Percentiles rank a stretch among this genome's conserved stretches.
Conservation (phyloP, 768 basidiomycete species). For the Dendrothele bispora region DNA sequence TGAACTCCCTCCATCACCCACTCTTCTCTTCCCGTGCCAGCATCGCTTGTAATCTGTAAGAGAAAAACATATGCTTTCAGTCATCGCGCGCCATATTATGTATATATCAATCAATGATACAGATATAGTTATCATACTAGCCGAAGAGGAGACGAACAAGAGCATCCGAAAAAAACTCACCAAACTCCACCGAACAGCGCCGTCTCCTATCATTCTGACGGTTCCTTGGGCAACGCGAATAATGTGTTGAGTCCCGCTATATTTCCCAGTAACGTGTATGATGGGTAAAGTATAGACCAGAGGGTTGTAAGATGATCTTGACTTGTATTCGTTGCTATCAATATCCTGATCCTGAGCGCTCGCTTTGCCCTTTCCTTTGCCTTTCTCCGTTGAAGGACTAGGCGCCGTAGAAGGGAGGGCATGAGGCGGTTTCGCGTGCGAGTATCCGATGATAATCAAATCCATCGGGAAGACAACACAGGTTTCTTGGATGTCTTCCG, state of each 20-base stretch:
- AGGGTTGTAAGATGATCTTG: slow-evolving; percentile 8
- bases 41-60: slow-evolving; percentile 29
- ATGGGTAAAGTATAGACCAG: slow-evolving; percentile 42
- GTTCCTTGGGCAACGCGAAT: slow-evolving; percentile 39
- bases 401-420: slow-evolving; percentile 17
- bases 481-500: slow-evolving; percentile 37
- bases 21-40: slow-evolving; percentile 28
- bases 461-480: slow-evolving; percentile 53
- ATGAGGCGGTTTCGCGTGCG: slow-evolving; percentile 7
- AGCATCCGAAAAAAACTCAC: slow-evolving; percentile 38
- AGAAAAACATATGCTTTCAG: neutral
- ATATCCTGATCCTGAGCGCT: slow-evolving; percentile 1
- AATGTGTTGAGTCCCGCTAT: slow-evolving; percentile 33
- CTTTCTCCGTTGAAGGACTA: no score
- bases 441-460: slow-evolving; percentile 40
- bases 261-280: slow-evolving; percentile 51
- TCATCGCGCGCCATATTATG: neutral
- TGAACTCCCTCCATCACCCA: slow-evolving; percentile 60
- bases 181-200: slow-evolving; percentile 52
- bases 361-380: no score
- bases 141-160: no score
- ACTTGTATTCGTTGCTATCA: no score
- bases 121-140: no score
- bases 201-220: slow-evolving; percentile 49
- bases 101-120: no score